These are phyloP conservation scores for Hypoxylon rickii DNA, from an alignment of 495 filamentous ascomycete genomes.

Conservation along the genomic window DNA sequence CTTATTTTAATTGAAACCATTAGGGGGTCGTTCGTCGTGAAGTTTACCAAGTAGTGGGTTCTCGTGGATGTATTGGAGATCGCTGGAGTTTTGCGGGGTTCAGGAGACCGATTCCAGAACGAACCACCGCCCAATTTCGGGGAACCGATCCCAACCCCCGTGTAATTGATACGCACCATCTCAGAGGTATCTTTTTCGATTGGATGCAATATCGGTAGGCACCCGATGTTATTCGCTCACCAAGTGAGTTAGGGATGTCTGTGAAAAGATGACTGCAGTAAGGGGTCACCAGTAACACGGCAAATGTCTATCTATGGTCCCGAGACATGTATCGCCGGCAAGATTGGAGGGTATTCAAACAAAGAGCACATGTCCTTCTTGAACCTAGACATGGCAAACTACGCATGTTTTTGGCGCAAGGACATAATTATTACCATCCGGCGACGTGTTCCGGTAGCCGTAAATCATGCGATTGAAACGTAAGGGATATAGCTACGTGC, in stretches of 20 bases:
- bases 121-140: neutral
- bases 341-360: slow-evolving; percentile 7
- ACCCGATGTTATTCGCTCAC: neutral
- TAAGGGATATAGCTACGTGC: neutral
- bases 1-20: slow-evolving; percentile 9
- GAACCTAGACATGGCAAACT: neutral
- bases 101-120: neutral
- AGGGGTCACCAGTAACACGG: too few species aligned
- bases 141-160: neutral
- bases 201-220: neutral
- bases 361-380: slow-evolving; percentile 8
- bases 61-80: slow-evolving; percentile 21
- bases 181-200: neutral
- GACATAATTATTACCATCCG: too few species aligned
- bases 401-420: too few species aligned
- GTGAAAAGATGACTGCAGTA: too few species aligned
- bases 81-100: slow-evolving; percentile 9
- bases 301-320: slow-evolving; percentile 9
- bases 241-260: too few species aligned
- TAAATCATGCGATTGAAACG: neutral
- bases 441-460: too few species aligned
- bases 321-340: slow-evolving; percentile 22
- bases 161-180: too few species aligned
- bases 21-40: slow-evolving; percentile 11
- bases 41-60: slow-evolving; percentile 11